phyloP scores from a whole-genome alignment of 768 basidiomycete genomes.

The Amanita inopinata region DNA sequence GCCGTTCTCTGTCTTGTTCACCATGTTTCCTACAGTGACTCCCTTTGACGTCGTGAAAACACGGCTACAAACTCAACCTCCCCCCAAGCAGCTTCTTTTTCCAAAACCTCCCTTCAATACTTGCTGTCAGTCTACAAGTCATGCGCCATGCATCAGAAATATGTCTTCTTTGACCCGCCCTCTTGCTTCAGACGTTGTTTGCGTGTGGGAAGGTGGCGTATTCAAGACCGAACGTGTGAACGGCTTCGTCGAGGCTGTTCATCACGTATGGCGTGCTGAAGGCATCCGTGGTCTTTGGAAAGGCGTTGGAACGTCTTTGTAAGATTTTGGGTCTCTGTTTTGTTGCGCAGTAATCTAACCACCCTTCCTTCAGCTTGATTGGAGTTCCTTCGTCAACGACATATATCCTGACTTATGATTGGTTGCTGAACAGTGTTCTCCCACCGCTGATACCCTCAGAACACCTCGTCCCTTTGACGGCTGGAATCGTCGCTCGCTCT shows the following conservation, averaged over 20 bases:
- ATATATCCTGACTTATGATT: slow-evolving; percentile 96
- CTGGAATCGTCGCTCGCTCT: slow-evolving; percentile 78
- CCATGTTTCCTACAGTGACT: slow-evolving; percentile 62
- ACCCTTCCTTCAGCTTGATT: slow-evolving; percentile 48
- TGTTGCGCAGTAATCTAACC: slow-evolving; percentile 8
- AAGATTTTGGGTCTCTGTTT: slow-evolving; percentile 21
- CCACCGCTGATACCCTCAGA: slow-evolving; percentile 48
- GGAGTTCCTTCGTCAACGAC: slow-evolving; percentile 86
- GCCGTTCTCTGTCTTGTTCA: neutral
- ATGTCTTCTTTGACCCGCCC: slow-evolving; percentile 67
- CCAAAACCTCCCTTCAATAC: slow-evolving; percentile 42
- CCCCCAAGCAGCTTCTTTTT: slow-evolving; percentile 37
- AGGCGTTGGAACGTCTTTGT: slow-evolving; percentile 87
- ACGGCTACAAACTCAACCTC: slow-evolving; percentile 87
- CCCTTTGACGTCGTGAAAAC: slow-evolving; percentile 99
- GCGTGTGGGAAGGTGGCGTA: slow-evolving; percentile 68
- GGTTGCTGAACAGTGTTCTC: slow-evolving; percentile 56
- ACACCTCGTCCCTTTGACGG: slow-evolving; percentile 57
- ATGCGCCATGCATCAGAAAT: slow-evolving; percentile 52
- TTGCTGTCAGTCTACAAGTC: slow-evolving; percentile 62
- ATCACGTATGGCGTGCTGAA: slow-evolving; percentile 71
- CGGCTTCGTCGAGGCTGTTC: slow-evolving; percentile 80
- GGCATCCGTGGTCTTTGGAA: slow-evolving; percentile 90
- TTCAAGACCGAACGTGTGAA: slow-evolving; percentile 64
- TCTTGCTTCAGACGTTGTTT: slow-evolving; percentile 57